Conservation (phyloP, 73 alveolate genomes). For the Stentor coeruleus region DNA sequence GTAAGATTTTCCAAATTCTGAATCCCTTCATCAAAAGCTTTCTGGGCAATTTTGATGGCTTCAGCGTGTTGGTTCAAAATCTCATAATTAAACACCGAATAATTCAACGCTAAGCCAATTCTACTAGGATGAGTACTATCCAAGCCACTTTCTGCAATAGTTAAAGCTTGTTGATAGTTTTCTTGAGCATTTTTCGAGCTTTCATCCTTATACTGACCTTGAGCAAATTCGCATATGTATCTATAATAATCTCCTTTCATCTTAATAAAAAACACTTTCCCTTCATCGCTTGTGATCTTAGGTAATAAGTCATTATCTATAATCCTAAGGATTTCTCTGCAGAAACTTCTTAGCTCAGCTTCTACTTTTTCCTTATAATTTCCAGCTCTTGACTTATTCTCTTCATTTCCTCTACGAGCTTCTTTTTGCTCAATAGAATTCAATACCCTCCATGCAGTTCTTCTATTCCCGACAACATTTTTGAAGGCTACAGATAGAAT, state of each 20-base stretch:
- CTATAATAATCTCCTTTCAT: conserved; percentile 96
- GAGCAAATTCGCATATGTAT: conserved; percentile 81
- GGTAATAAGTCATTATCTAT: conserved; percentile 59
- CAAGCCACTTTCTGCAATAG: conserved; percentile 57
- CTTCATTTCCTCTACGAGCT: conserved; percentile 65
- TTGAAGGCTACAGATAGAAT: conserved; percentile 81
- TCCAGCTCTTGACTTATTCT: conserved; percentile 57
- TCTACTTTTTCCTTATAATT: conserved; percentile 69
- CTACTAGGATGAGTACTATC: conserved; percentile 86
- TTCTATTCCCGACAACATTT: conserved; percentile 73
- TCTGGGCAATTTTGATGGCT: conserved; percentile 80
- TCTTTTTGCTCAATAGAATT: conserved; percentile 72
- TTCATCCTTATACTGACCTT: conserved; percentile 70
- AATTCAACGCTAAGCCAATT: conserved; percentile 83
- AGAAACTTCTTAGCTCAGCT: conserved; percentile 59
- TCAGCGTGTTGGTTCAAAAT: conserved; percentile 65
- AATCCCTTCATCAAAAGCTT: conserved; percentile 76
- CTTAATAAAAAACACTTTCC: conserved; percentile 74
- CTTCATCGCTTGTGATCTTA: conserved; percentile 61
- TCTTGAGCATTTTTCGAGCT: conserved; percentile 71
- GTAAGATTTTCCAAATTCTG: conserved; percentile 76
- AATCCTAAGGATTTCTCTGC: conserved; percentile 65
- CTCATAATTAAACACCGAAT: conserved; percentile 86
- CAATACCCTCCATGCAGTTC: conserved; percentile 85
- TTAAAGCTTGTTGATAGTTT: conserved; percentile 81